Evolutionary conservation across 768 basidiomycete species (phyloP), one percentile per base, ranked within the genome.

Genomic region (Phylloporus sp.): DNA sequence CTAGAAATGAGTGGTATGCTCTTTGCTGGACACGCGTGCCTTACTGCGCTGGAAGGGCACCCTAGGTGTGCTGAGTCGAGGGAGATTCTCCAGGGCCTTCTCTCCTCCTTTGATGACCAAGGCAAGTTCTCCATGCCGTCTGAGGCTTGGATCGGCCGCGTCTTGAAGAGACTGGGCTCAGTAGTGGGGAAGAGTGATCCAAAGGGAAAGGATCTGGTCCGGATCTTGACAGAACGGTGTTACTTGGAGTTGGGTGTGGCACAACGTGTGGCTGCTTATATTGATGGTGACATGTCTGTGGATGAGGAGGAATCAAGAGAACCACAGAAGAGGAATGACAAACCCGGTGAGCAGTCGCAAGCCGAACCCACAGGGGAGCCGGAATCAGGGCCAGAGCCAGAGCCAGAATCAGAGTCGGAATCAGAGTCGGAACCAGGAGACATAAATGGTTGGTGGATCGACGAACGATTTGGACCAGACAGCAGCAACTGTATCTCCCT

Each of bases 51-150:
- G 13, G 55, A 59, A 0, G 41, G 53, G 0, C 61, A 65, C 42
- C 45, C 60, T 6, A 69, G 71, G 47, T 67, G 63, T 20, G 53
- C 48, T 2, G 63, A 64, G 42, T 75, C 73, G 34, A 68, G 55
- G 34, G 47, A 49, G 29, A 59, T 59, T 23, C 47, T 72, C 8
- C 56, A 49, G 40, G 18, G 36, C 2, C 39, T 66, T 9, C 29
- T 67, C 7, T 47, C 56, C 42, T 42, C 52, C 8, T 68, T 55
- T 13, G 55, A 59, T 28, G 53, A 59, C 5, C 57, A 68, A 13
- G 64, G 64, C 44, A 65, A 66, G 49, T 65, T 65, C 18, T 59
- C 57, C 53, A 65, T 65, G 64, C 64, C 64, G 26, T 50, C 62
- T 6, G 66, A 62, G 43, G 58, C 53, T 6, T 64, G 64, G 59